These are phyloP conservation scores for Fusarium sp. DNA, from an alignment of 2,329 filamentous ascomycete species.

Conservation along the genomic window DNA sequence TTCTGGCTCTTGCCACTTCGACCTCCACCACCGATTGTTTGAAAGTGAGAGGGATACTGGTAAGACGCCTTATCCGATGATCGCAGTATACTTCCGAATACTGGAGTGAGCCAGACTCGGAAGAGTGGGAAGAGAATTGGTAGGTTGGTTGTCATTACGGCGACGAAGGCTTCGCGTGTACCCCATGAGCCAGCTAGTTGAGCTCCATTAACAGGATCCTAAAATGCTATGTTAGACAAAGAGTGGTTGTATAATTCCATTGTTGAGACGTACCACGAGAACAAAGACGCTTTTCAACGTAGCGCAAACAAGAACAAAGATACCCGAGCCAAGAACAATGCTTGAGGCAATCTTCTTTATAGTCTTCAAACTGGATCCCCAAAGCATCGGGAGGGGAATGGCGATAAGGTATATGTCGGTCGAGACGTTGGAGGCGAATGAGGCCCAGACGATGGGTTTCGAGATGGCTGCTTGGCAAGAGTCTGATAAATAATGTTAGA, in stretches of 20 bases:
- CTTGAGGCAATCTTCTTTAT: slow-evolving; percentile 53
- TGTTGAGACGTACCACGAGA: slow-evolving; percentile 45
- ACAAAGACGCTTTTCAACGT: slow-evolving; percentile 53
- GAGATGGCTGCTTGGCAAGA: slow-evolving; percentile 61
- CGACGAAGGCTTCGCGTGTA: slow-evolving; percentile 56
- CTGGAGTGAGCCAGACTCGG: slow-evolving; percentile 52
- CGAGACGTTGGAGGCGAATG: slow-evolving; percentile 61
- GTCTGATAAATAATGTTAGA: slow-evolving; percentile 47
- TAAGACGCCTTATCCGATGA: slow-evolving; percentile 52
- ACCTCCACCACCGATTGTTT: slow-evolving; percentile 55
- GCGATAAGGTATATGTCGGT: slow-evolving; percentile 69
- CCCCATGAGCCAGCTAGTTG: slow-evolving; percentile 54
- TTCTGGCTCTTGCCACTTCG: slow-evolving; percentile 45
- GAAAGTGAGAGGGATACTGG: slow-evolving; percentile 52
- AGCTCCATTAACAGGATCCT: slow-evolving; percentile 54
- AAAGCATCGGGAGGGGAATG: slow-evolving; percentile 65
- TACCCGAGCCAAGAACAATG: slow-evolving; percentile 52
- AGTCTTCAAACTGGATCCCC: slow-evolving; percentile 49
- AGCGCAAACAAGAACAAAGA: slow-evolving; percentile 54
- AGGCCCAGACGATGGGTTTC: slow-evolving; percentile 61
- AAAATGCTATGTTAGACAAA: neutral
- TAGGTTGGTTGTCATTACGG: slow-evolving; percentile 54
- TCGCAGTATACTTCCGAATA: slow-evolving; percentile 46
- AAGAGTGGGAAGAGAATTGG: slow-evolving; percentile 58
- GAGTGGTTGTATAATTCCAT: accelerated